Base-by-base conservation (phyloP, 257 asterid genomes). In the Fraxinus excelsior region DNA sequence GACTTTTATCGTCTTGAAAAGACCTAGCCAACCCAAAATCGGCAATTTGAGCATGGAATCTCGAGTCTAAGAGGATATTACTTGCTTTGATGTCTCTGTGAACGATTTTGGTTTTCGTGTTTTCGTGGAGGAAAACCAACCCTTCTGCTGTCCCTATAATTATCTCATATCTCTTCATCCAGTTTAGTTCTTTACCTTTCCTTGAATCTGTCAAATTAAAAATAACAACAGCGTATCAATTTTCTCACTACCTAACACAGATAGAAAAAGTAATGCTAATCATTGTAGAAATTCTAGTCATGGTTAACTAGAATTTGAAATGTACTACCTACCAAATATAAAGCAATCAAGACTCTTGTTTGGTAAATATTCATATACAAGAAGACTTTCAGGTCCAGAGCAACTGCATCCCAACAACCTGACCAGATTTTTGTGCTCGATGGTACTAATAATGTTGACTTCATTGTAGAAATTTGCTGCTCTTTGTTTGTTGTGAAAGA, bases 381-480 rank as follows among this genome's bases (percentile, higher is more conserved):
- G 97, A 83, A 94, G 95, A 68, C 99, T 92, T 84, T 94, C 99
- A 18, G 97, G 97, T 71, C 97, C 97, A 0, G 88, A 86, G 80
- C 97, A 91, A 72, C 97, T 90, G 91, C 99, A 94, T 16, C 99
- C 99, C 78, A 94, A 76, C 75, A 94, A 80, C 74, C 96, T 80
- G 72, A 94, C 97, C 53, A 94, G 86, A 70, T 94, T 94, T 80
- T 92, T 94, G 87, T 94, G 97, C 84, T 94, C 95, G 18, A 94
- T 86, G 8, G 94, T 88, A 75, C 97, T 94, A 81, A 94, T 92
- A 34, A 94, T 91, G 87, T 94, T 94, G 11, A 94, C 93, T 84
- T 94, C 99, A 44, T 94, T 94, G 85, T 88, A 92, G 90, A 94
- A 94, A 86, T 91, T 92, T 51, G 87, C 97, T 75, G 94, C 97